Evolutionary conservation across 306 rosid genomes (phyloP).

Genomic region (Trifolium dubium): DNA sequence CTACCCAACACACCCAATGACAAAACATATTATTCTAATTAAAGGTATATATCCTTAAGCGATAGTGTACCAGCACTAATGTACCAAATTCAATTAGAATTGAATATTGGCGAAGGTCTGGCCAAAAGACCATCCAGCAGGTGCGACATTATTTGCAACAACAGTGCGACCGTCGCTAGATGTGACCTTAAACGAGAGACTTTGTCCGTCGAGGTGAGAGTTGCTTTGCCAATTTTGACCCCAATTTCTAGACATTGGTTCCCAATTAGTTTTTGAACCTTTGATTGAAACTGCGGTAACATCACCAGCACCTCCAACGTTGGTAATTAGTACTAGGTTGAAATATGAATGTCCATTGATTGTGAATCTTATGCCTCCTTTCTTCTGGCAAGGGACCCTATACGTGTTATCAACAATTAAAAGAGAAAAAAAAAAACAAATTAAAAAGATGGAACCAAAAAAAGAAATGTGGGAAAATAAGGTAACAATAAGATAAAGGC

Average conservation of each 20-base stretch:
- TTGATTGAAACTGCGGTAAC: slow-evolving; percentile 71
- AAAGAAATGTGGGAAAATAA: background rate
- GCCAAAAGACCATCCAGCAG: slow-evolving; percentile 74
- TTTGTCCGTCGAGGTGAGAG: slow-evolving; percentile 64
- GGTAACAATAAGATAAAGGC: slow-evolving; percentile 6
- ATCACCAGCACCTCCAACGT: slow-evolving; percentile 90
- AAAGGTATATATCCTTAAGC: background rate
- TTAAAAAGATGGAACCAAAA: background rate
- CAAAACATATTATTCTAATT: background rate
- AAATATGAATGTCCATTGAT: slow-evolving; percentile 79
- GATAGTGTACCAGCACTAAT: background rate
- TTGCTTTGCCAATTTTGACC: slow-evolving; percentile 94
- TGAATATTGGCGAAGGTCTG: slow-evolving; percentile 70
- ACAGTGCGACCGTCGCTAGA: slow-evolving; percentile 69
- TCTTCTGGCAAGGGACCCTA: slow-evolving; percentile 76
- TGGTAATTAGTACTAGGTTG: slow-evolving; percentile 72
- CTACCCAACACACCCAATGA: slow-evolving; percentile 13
- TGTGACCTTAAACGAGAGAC: slow-evolving; percentile 71
- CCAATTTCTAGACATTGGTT: slow-evolving; percentile 80
- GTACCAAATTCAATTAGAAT: background rate
- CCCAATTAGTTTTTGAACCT: slow-evolving; percentile 77
- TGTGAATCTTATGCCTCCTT: slow-evolving; percentile 83
- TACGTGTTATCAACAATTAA: slow-evolving; percentile 14
- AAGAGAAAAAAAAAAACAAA: background rate
- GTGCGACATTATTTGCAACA: slow-evolving; percentile 56